Evolutionary conservation across 1,139 yeast genomes (phyloP).

Genomic region (Taiozyma sp.): DNA sequence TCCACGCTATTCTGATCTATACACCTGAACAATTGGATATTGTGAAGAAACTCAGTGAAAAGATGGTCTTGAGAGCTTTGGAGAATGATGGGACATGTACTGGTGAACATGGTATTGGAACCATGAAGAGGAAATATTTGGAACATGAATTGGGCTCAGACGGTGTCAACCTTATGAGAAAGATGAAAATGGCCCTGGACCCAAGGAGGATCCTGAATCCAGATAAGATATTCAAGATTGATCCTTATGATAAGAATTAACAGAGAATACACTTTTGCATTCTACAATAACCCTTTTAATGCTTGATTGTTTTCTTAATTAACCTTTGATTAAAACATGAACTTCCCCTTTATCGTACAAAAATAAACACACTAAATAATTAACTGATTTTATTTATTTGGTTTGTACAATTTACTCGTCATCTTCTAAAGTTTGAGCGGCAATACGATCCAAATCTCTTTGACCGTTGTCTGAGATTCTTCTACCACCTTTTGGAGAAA

Average conservation of each 20-base stretch:
- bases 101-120: constrained; percentile 67
- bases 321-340: not conserved
- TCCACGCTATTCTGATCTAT: constrained; percentile 51
- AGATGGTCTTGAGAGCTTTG: constrained; percentile 34
- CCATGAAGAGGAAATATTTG: constrained; percentile 49
- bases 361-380: not conserved
- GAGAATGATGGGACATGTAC: constrained; percentile 56
- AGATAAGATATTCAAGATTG: constrained; percentile 55
- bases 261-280: constrained; percentile 2
- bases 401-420: constrained; percentile 45
- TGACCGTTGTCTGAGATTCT: constrained; percentile 99
- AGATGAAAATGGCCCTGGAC: constrained; percentile 48
- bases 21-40: constrained; percentile 29
- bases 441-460: constrained; percentile 99
- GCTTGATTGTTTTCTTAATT: not conserved
- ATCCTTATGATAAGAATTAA: constrained; percentile 38
- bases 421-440: constrained; percentile 96
- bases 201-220: constrained; percentile 56
- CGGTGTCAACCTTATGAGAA: constrained; percentile 53
- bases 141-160: constrained; percentile 46
- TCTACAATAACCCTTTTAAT: constrained; percentile 12
- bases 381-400: constrained; percentile 1
- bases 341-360: not conserved
- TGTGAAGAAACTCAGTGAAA: constrained; percentile 29
- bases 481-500: constrained; percentile 99